Evolutionary conservation across 2,329 filamentous ascomycete species (phyloP), one percentile per base, ranked within the genome.

Genomic region (Aspergillus fijiensis): DNA sequence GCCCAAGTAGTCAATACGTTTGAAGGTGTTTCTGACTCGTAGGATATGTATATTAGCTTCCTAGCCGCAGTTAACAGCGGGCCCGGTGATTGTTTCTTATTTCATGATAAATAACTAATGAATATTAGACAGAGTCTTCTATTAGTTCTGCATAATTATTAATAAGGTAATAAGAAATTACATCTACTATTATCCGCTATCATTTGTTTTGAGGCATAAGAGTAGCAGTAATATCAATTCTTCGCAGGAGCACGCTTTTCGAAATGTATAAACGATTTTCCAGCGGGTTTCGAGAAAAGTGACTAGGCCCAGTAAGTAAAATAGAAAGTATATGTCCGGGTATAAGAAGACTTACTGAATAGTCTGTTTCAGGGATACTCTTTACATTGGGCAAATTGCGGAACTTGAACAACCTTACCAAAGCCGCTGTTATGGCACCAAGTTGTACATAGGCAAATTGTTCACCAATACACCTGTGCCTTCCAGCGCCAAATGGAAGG

Each of bases 361-460:
- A 87, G 72, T 87, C 85, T 29, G 85, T 87, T 5, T 78, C 73
- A n/a, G 75, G 75, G 52, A 77, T 63, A 10, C 60, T 69, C 11
- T 66, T 55, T 49, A 62, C 61, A 21, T 63, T 60, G 11, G 66
- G 64, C 21, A 69, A 55, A 48, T 92, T 96, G 71, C 84, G 82
- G 74, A 96, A 86, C 80, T 91, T 94, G 81, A 96, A 91, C 56
- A 87, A 75, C 53, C 92, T 85, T 47, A 96, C 89, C 65, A 93
- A 80, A 60, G 87, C 87, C 54, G 88, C 91, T 12, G 89, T 81
- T 66, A 98, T 96, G 49, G 91, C 92, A 74, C 93, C 89, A 63
- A 98, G 82, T 79, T 98, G 94, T 60, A 96, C 84, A 74, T 96
- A 96, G 67, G 94, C 94, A 76, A 97, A 98, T 72, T 96, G 92